phyloP scores from a whole-genome alignment of 2,329 filamentous ascomycete genomes.

The Dactylellina leptospora region DNA sequence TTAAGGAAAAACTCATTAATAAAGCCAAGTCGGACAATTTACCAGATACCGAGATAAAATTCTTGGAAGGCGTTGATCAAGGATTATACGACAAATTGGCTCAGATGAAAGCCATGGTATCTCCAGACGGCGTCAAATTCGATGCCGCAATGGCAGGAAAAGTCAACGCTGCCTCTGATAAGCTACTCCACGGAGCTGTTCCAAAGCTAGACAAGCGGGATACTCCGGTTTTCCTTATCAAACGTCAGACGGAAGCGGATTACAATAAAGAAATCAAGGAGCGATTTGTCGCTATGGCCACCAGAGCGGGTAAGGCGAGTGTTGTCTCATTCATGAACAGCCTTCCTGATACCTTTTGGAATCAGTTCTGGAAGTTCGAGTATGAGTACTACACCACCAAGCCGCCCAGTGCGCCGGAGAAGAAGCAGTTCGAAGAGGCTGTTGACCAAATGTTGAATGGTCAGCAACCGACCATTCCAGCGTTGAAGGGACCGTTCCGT shows the following conservation, averaged over 20 bases:
- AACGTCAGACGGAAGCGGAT: slow-evolving; percentile 2
- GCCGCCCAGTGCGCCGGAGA: slow-evolving; percentile 7
- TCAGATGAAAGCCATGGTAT: neutral
- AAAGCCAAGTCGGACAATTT: neutral
- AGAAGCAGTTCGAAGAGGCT: neutral
- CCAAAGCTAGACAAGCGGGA: neutral
- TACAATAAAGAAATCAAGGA: slow-evolving; percentile 12
- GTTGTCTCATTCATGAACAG: neutral
- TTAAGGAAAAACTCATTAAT: neutral
- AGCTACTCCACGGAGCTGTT: slow-evolving; percentile 1
- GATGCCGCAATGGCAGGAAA: neutral
- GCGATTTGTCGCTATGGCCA: neutral
- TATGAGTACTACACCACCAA: slow-evolving; percentile 11
- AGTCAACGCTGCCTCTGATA: neutral
- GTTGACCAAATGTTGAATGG: neutral
- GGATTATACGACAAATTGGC: neutral
- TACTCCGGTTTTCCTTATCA: neutral
- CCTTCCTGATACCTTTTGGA: slow-evolving; percentile 9
- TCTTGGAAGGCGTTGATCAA: neutral
- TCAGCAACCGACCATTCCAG: neutral
- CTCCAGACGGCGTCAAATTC: neutral
- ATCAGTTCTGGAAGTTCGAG: slow-evolving; percentile 12
- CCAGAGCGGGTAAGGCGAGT: neutral
- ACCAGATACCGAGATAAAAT: slow-evolving; percentile 2
- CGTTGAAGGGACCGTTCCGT: slow-evolving; percentile 8